Conservation (phyloP, 2,329 filamentous ascomycete species). For the Hypoxylon sp. region DNA sequence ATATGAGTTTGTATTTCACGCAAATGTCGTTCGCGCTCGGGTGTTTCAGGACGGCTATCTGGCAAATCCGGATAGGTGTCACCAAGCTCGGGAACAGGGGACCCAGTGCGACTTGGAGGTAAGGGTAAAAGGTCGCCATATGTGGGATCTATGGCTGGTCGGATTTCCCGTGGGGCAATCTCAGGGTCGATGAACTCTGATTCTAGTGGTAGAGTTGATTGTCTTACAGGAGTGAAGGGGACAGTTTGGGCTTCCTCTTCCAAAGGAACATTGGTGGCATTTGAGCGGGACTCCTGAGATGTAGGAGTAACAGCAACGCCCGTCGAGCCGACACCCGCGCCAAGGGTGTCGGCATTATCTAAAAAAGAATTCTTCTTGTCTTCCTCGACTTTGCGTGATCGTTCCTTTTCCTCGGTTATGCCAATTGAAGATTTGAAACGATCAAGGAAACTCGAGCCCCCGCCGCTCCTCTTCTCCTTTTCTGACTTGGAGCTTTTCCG, state of each 20-base stretch:
- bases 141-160: constrained; percentile 76
- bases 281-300: constrained; percentile 59
- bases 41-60: constrained; percentile 72
- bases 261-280: constrained; percentile 63
- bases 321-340: constrained; percentile 77
- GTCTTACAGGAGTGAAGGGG: constrained; percentile 44
- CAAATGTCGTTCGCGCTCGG: constrained; percentile 61
- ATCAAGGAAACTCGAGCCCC: constrained; percentile 64
- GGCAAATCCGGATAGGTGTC: constrained; percentile 68
- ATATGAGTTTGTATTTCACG: constrained; percentile 61
- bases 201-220: constrained; percentile 46
- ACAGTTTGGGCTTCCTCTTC: constrained; percentile 57
- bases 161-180: constrained; percentile 70
- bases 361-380: constrained; percentile 74
- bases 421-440: constrained; percentile 63
- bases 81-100: constrained; percentile 58
- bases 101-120: constrained; percentile 71
- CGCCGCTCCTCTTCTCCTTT: constrained; percentile 58
- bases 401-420: constrained; percentile 54
- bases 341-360: constrained; percentile 79
- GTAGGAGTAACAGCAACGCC: constrained; percentile 63
- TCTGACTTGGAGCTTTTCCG: constrained; percentile 51
- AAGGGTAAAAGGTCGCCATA: constrained; percentile 76
- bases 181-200: constrained; percentile 69
- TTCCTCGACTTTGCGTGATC: constrained; percentile 55